Evolutionary conservation across 2,329 filamentous ascomycete genomes (phyloP), one percentile per base, ranked within the genome.

Genomic region (Periconia digitata): DNA sequence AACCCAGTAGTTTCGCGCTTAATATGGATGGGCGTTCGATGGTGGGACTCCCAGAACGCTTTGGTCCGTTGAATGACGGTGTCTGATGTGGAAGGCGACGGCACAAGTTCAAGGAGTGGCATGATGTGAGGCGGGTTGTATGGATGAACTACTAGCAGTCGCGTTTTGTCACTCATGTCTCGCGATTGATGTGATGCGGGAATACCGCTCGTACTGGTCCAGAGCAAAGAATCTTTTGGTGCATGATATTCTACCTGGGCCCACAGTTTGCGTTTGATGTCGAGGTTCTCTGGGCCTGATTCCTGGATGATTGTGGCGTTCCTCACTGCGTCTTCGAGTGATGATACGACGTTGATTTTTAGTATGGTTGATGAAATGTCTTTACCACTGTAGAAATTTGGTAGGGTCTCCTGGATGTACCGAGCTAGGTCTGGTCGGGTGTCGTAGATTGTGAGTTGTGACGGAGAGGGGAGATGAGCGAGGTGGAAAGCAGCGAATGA

Each of bases 101-200:
- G 79, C 0, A 84, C 81, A 24, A 85, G 70, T 60, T 85, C 82
- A 2, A 85, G 64, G 1, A 85, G 59, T 0, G 82, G 82, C 79
- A 85, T 83, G 44, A 85, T 74, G 53, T 84, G 80, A 1, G 82
- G 82, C 18, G 82, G 83, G 46, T 85, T 85, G 63, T 81, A 85
- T 0, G 82, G 82, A 60, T 85, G 83, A 3, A 82, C 80, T 1
- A 84, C 77, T 0, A 84, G 52, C 2, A 85, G 60, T 2, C 80
- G 67, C n/a, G 61, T 47, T 23, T 64, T 55, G 8, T 78, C 71
- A 18, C 65, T 55, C 74, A 79, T 77, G 3, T 69, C 53, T 15
- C 51, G 48, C 8, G 64, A 66, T 53, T 84, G 81, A 20, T 65
- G 66, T 0, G 77, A 80, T 0, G 81, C 79, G 0, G 79, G 74